Conservation (phyloP, 495 filamentous ascomycete species). For the Thozetella sp. region DNA sequence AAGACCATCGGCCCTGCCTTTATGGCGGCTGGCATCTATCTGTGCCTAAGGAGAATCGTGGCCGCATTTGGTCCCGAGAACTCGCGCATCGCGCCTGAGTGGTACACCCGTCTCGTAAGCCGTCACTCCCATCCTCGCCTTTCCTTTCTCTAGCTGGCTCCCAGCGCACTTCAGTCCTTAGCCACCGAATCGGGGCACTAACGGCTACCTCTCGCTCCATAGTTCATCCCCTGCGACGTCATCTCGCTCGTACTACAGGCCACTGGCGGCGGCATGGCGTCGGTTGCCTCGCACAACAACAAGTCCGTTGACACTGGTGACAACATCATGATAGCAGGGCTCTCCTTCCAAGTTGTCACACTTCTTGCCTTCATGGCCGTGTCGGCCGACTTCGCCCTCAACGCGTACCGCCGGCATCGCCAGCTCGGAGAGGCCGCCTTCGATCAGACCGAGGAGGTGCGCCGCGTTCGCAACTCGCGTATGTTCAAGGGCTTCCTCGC, state of each 20-base stretch:
- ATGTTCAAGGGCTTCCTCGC: slow-evolving; percentile 38
- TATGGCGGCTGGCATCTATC: slow-evolving; percentile 65
- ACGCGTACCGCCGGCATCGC: slow-evolving; percentile 22
- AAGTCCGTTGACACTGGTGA: slow-evolving; percentile 41
- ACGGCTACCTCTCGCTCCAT: not conserved
- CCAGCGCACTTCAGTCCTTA: not conserved
- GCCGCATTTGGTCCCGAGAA: slow-evolving; percentile 60
- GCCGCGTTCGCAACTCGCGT: slow-evolving; percentile 16
- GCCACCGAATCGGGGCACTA: not conserved
- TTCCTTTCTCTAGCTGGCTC: slow-evolving; percentile 9
- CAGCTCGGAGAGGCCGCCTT: slow-evolving; percentile 19
- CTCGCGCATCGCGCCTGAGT: slow-evolving; percentile 59
- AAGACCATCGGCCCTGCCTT: slow-evolving; percentile 70
- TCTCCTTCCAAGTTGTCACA: slow-evolving; percentile 57
- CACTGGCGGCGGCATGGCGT: slow-evolving; percentile 61
- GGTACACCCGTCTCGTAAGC: slow-evolving; percentile 48
- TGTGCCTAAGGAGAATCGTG: slow-evolving; percentile 61
- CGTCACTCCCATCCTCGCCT: slow-evolving; percentile 16
- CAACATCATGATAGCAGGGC: slow-evolving; percentile 68
- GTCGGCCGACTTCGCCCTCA: slow-evolving; percentile 40
- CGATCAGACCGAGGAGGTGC: slow-evolving; percentile 19
- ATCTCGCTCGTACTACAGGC: slow-evolving; percentile 66
- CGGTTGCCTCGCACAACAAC: slow-evolving; percentile 41
- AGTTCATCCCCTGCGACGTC: slow-evolving; percentile 65
- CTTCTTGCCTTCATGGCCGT: slow-evolving; percentile 48